Base-by-base conservation (phyloP, 202 grass and related monocot species). In the Digitaria exilis region DNA sequence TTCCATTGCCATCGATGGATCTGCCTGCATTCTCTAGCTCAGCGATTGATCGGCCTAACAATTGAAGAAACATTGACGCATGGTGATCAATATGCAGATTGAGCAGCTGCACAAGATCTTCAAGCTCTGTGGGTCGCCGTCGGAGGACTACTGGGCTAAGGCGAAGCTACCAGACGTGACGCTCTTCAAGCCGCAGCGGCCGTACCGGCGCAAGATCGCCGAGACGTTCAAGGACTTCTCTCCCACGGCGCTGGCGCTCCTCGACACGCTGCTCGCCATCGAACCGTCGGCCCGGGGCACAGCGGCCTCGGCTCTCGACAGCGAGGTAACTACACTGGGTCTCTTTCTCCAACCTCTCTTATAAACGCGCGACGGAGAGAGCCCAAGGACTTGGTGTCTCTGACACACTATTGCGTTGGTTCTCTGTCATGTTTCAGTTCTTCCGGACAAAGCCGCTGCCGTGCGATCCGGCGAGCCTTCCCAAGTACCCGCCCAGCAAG, bases 51-150 rank as follows among this genome's bases (percentile, higher is more conserved):
- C 44, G 44, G 2, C 44, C 44, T 46, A 15, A 46, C 44, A 39
- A 0, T 39, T 37, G 7, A 12, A 46, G 2, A 16, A 46, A 46
- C 0, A 12, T 10, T 80, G 41, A 1, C n/a, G n/a, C n/a, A n/a
- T n/a, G n/a, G n/a, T n/a, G n/a, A n/a, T n/a, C n/a, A n/a, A n/a
- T n/a, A n/a, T n/a, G 57, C 77, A 94, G 94, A 92, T 97, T 25
- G 94, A 97, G 87, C 94, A 97, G 82, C 70, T 97, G 70, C 94
- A 97, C 86, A 97, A 93, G 50, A 97, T 97, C 78, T 97, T 97
- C 84, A 97, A 97, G 89, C 89, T 97, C 59, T 97, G 94, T 56
- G 94, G 94, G 11, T 97, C 94, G n/a, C 94, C 94, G 37, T 91
- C 91, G 4, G 94, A 97, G 52, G 88, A 97, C 17, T 94, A 93